Evolutionary conservation across 352 stramenopile species (phyloP), one percentile per base, ranked within the genome.

Genomic region (Phytophthora boehmeriae): DNA sequence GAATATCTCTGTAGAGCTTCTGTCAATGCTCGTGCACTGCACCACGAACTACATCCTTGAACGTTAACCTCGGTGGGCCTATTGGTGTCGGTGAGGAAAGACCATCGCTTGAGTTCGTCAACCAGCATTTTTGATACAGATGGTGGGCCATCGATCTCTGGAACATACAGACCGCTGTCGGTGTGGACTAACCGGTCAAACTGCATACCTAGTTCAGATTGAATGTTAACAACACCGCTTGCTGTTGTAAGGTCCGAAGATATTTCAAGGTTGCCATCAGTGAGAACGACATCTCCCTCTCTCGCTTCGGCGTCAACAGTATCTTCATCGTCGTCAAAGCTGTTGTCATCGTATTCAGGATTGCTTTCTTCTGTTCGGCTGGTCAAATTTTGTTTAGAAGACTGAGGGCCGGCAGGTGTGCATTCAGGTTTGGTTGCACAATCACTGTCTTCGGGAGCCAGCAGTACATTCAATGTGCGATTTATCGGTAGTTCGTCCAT

Each of bases 281-380:
- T 45, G 30, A 66, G 19, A 23, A 32, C 36, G 16, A 32, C 28
- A 2, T 63, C 45, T 13, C 23, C 28, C 39, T 66, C 42, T 22
- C 49, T 23, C 13, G 64, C 56, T 6, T 76, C 47, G 34, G n/a
- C 4, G 38, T 22, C 38, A 9, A 8, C 30, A 20, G 48, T 53
- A 44, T 53, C 6, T 6, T 30, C 59, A 34, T 80, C 75, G 17
- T 71, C 74, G 38, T 85, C 69, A 51, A 88, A 85, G 39, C 68
- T 83, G 54, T 81, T 84, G 9, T 88, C 76, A 30, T 30, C 25
- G 30, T 86, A 84, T 4, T 86, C 63, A 1, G 56, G 20, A 51
- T 53, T 54, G 13, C 30, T 61, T 17, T 58, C 53, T 38, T 73
- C 52, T 17, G 63, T 38, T 43, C 38, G 47, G 39, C 36, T 53